Base-by-base conservation (phyloP, 2,329 filamentous ascomycete genomes). In the Exophiala aquamarina region DNA sequence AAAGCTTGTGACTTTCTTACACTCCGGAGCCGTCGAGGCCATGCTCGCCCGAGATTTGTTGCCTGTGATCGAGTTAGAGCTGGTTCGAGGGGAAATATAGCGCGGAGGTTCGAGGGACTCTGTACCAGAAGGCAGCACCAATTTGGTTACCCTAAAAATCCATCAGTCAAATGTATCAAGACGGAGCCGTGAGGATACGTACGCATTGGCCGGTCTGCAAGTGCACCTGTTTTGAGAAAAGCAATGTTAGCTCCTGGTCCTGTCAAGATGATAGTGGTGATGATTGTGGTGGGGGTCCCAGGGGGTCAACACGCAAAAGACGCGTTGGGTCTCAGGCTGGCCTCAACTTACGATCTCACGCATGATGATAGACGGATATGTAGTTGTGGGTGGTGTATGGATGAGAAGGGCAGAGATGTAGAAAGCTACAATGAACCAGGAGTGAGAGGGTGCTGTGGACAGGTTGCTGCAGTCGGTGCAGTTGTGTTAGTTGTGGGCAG, bases 191-290 rank as follows among this genome's bases (percentile, higher is more conserved):
- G 32, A 31, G 11, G 6, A 44, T 54, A 82, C 84, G 78, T 84
- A 96, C 92, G 81, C 93, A 97, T 85, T 98, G 93, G 76, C 93
- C 93, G 82, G 93, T 98, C 81, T 98, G 93, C 67, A 98, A 90
- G 78, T 98, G 93, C 77, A 97, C 92, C 92, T 97, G 70, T 80
- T 66, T 11, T 6, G 44, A 59, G 59, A 59, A 60, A 64, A 67
- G 66, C 72, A 73, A 66, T 69, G 81, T 84, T 77, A 87, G 83
- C 74, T 63, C 66, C 66, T 62, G 64, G 14, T 39, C 14, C 63
- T 46, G 26, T 39, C 9, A 46, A 41, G 36, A 38, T 7, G 23
- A 42, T 37, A 19, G 20, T 38, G 44, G n/a, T 53, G 44, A 50
- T 50, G 50, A 53, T 50, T 50, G 43, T 40, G 51, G 23, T 26